Evolutionary conservation across 441 rosid genomes (phyloP), one percentile per base, ranked within the genome.

Genomic region (Bruguiera hainesii): DNA sequence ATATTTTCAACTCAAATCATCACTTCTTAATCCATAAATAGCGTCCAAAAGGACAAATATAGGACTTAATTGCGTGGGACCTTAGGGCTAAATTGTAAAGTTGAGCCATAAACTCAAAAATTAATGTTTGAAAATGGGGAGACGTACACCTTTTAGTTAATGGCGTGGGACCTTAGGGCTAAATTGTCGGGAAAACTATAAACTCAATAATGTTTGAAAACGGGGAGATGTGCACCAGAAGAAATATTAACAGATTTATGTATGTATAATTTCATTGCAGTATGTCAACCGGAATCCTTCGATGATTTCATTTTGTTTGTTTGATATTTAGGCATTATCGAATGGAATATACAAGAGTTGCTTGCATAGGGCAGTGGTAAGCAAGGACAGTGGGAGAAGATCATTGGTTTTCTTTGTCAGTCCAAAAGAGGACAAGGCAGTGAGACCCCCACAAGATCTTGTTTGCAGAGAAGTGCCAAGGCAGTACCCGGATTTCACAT

Each of bases 361-460:
- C 78, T 66, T 85, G 65, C 93, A 87, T 25, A 83, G 91, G 69
- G 96, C 93, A 13, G 86, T 89, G 65, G 96, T 87, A 75, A 79
- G 83, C 55, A 65, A 79, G 55, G 85, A 78, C n/a, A 77, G 71
- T 13, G 88, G 74, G 64, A 83, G 93, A 68, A 79, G 78, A 66
- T 87, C 93, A 0, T 63, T 87, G 84, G 93, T 78, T 18, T 87
- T 79, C 75, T 89, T 89, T 73, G 78, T 81, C 70, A 76, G 86
- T 68, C 96, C 96, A 2, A 78, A 76, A 64, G 79, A 67, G 50
- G 86, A 85, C 78, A 86, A 85, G 65, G 81, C 81, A 31, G 91
- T 89, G 75, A 80, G 76, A 68, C 90, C 96, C 49, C 89, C 93
- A 28, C 63, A 67, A 8, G 80, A 75, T 57, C 81, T 85, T 29